phyloP scores from a whole-genome alignment of 1,284 basidiomycete genomes.

The Pascua sp. region DNA sequence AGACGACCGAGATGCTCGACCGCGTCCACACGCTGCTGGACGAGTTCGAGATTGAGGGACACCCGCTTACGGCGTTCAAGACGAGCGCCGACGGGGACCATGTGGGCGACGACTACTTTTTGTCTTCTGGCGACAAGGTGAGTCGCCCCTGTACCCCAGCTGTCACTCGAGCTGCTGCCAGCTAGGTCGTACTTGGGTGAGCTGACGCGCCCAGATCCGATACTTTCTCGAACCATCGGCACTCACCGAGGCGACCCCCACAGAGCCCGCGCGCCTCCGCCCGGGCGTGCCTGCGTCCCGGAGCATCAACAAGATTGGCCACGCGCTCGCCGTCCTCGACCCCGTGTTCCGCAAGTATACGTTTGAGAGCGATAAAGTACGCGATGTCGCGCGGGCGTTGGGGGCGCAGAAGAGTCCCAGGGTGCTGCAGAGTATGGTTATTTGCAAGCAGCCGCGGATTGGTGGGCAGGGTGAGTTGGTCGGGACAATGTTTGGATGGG shows the following conservation, averaged over 20 bases:
- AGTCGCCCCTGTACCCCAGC: too few species aligned
- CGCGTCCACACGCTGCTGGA: constrained; percentile 70
- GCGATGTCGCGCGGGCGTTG: constrained; percentile 66
- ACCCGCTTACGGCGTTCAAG: constrained; percentile 88
- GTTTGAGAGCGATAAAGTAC: constrained; percentile 63
- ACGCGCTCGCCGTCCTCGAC: constrained; percentile 68
- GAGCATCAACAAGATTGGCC: constrained; percentile 54
- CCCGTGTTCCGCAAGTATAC: constrained; percentile 73
- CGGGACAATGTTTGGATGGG: too few species aligned
- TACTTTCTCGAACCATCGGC: constrained; percentile 48
- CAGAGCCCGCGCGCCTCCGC: constrained; percentile 53
- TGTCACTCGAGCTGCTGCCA: too few species aligned
- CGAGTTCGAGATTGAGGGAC: constrained; percentile 69
- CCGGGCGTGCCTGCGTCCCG: constrained; percentile 66
- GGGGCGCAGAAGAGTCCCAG: constrained; percentile 74
- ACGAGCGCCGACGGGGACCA: constrained; percentile 65
- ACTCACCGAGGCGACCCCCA: constrained; percentile 24
- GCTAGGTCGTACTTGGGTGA: too few species aligned
- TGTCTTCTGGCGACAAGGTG: constrained; percentile 87
- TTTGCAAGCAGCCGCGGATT: constrained; percentile 82
- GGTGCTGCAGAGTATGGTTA: constrained; percentile 94
- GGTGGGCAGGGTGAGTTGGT: constrained; percentile 70
- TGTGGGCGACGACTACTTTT: constrained; percentile 80
- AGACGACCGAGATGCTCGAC: constrained; percentile 62
- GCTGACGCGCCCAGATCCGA: constrained; percentile 27